Evolutionary conservation across 176 grass and related monocot species (phyloP), one percentile per base, ranked within the genome.

Genomic region (Aegilops umbellulata): DNA sequence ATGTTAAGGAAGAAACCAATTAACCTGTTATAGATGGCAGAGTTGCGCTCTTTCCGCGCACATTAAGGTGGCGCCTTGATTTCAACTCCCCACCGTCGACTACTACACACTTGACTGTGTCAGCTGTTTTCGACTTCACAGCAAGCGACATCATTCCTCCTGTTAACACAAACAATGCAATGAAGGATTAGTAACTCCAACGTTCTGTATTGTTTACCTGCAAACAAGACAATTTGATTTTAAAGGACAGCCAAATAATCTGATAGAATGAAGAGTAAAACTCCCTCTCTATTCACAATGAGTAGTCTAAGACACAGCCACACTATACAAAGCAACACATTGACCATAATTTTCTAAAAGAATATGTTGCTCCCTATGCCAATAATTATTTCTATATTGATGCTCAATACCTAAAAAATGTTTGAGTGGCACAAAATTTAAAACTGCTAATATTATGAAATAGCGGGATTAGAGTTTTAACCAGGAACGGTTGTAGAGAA

Each of bases 141-240:
- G 69, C 88, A 47, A 98, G 86, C 7, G 96, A 94, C 96, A 98
- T 95, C 96, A 98, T 98, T 76, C 96, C 96, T 77, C 96, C 96
- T 98, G 81, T 74, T 78, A 80, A 44, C 35, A 83, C 39, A 58
- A 85, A 47, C n/a, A 82, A 70, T 44, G 69, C 8, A 80, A 44
- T 26, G 16, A 86, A 80, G 14, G 12, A 75, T 75, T 38, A 60
- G 36, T 12, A 44, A 25, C 20, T 74, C 58, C 44, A 74, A 86
- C 55, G n/a, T 57, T 42, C 10, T 79, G 14, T 36, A 72, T 41
- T 68, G 49, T 62, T 38, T 63, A 86, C 74, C 41, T 32, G 64
- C 35, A 85, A 89, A 34, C 17, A 89, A 72, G 20, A 41, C 24
- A 70, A 76, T 30, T 24, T 49, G 79, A 77, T 60, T 82, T 32